A percentile compares a stretch with the other conserved stretches of the same genome.
Evolutionary conservation across 805 yeast species (phyloP).

Genomic region (Zygosaccharomyces bisporus): DNA sequence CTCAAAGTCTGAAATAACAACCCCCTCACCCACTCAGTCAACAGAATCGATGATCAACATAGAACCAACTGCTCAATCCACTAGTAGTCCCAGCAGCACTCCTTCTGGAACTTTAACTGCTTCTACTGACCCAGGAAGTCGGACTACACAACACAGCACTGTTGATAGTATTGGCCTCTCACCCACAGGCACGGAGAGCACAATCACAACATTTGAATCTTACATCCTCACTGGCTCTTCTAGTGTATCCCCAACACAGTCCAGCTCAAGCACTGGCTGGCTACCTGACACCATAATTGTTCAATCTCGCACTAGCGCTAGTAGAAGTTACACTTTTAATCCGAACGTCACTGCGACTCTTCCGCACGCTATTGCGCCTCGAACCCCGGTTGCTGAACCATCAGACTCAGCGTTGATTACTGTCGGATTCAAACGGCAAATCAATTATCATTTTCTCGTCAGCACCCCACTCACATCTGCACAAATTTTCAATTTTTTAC

Average conservation of each 20-base stretch:
- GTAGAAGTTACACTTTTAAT: conserved; percentile 41
- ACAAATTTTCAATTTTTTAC: conserved; percentile 62
- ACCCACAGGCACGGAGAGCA: conserved; percentile 17
- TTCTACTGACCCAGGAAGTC: conserved; percentile 13
- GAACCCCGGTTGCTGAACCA: conserved; percentile 36
- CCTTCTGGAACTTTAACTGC: not conserved
- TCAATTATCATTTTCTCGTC: conserved; percentile 82
- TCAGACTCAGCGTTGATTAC: conserved; percentile 20
- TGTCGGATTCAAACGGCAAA: conserved; percentile 53
- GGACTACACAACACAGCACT: not conserved
- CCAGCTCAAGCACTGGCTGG: conserved; percentile 20
- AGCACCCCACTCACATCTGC: conserved; percentile 79
- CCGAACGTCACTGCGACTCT: conserved; percentile 37
- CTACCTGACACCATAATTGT: conserved; percentile 19
- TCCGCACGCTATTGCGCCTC: conserved; percentile 36
- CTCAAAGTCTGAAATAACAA: not conserved
- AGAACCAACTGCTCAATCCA: not conserved
- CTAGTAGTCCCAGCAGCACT: not conserved
- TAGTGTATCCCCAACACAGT: conserved; percentile 16
- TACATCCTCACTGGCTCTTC: conserved; percentile 20
- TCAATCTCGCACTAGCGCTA: conserved; percentile 23
- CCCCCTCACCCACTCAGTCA: not conserved
- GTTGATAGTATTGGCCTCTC: not conserved
- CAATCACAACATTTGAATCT: conserved; percentile 19
- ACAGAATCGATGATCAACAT: not conserved